A percentile compares a stretch with the other conserved stretches of the same genome.
Evolutionary conservation across 352 stramenopile genomes (phyloP).

Genomic region (Sclerospora graminicola): DNA sequence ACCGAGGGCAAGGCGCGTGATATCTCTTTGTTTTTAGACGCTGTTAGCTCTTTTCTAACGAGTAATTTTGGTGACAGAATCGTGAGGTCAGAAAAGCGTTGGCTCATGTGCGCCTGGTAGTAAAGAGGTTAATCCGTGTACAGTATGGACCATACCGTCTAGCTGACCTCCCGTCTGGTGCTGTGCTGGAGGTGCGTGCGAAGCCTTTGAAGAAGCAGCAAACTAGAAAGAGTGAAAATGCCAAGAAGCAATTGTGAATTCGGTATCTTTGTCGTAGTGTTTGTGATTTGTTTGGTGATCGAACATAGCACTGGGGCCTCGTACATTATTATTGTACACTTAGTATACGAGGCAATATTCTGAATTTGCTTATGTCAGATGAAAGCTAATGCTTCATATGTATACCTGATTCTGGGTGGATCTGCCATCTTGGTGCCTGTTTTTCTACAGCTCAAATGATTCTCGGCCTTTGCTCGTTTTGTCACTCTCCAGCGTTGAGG

Average conservation of each 20-base stretch:
- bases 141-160: slow-evolving; percentile 86
- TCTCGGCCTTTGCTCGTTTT: slow-evolving; percentile 28
- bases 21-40: background rate
- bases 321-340: background rate
- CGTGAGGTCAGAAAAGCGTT: slow-evolving; percentile 85
- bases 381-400: slow-evolving; percentile 8
- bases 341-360: background rate
- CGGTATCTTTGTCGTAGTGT: too few relatives aligned
- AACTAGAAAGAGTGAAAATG: slow-evolving; percentile 8
- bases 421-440: slow-evolving; percentile 1
- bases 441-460: slow-evolving; percentile 59
- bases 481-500: slow-evolving; percentile 19
- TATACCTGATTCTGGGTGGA: slow-evolving; percentile 5
- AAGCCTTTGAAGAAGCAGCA: slow-evolving; percentile 42
- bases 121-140: slow-evolving; percentile 85
- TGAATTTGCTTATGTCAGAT: slow-evolving; percentile 3
- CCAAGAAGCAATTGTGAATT: slow-evolving; percentile 11
- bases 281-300: background rate
- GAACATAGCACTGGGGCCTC: background rate
- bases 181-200: slow-evolving; percentile 62
- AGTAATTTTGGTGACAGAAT: slow-evolving; percentile 42
- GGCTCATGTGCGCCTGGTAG: slow-evolving; percentile 72
- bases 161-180: slow-evolving; percentile 56
- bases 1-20: slow-evolving; percentile 71
- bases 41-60: background rate